Conservation (phyloP, 2,329 filamentous ascomycete species). For the Emmonsia crescens region DNA sequence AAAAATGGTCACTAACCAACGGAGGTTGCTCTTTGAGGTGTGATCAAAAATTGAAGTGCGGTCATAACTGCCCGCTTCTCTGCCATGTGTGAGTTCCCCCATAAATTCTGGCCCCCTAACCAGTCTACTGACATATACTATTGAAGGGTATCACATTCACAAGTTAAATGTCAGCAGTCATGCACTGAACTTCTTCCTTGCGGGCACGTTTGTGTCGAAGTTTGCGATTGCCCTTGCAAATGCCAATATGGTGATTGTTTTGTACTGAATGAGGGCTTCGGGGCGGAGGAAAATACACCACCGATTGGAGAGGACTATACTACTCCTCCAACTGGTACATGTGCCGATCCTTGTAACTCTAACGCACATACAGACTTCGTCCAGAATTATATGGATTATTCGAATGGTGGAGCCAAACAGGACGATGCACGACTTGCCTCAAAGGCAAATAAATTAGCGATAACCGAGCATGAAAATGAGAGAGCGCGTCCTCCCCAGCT, state of each 20-base stretch:
- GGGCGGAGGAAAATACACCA: not conserved
- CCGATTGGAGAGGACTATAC: not conserved
- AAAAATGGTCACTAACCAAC: conserved; percentile 43
- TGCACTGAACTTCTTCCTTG: conserved; percentile 28
- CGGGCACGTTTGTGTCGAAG: conserved; percentile 27
- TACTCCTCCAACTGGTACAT: not conserved
- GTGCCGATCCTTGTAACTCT: not conserved
- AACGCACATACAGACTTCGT: conserved; percentile 9
- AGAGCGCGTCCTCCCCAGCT: not conserved
- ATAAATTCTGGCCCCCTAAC: not conserved
- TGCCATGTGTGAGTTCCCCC: conserved; percentile 42
- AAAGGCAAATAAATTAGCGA: conserved; percentile 8
- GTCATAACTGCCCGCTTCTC: conserved; percentile 40
- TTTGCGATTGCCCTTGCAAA: conserved; percentile 24
- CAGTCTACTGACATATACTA: conserved; percentile 1
- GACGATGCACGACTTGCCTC: conserved; percentile 17
- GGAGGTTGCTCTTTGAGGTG: conserved; percentile 46
- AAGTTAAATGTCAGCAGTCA: conserved; percentile 23
- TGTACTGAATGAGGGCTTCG: not conserved
- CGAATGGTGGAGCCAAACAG: conserved; percentile 22
- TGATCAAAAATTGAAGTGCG: conserved; percentile 35
- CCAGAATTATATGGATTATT: conserved; percentile 20
- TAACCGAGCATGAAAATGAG: conserved; percentile 13
- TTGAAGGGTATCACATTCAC: conserved; percentile 28
- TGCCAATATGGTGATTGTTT: conserved; percentile 19